phyloP scores from a whole-genome alignment of 2,329 filamentous ascomycete genomes.

The Clarireedia homoeocarpa region DNA sequence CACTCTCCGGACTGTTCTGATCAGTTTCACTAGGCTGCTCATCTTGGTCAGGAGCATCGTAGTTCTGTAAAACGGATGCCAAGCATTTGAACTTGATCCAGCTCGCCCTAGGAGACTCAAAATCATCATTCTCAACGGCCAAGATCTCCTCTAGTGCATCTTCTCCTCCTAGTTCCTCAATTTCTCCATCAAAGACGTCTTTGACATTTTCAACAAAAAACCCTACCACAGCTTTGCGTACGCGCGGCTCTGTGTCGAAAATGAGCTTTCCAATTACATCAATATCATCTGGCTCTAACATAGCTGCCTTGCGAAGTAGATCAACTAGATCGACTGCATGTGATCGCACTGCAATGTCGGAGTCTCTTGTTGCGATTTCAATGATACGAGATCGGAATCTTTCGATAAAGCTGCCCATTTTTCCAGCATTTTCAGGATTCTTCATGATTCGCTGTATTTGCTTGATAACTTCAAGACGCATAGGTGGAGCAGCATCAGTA shows the following conservation, averaged over 20 bases:
- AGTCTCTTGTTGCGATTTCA: constrained; percentile 85
- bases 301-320: constrained; percentile 70
- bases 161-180: constrained; percentile 78
- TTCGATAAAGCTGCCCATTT: constrained; percentile 85
- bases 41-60: constrained; percentile 63
- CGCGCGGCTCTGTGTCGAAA: constrained; percentile 76
- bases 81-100: constrained; percentile 93
- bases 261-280: constrained; percentile 81
- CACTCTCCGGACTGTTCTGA: constrained; percentile 31
- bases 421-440: constrained; percentile 66
- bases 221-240: constrained; percentile 79
- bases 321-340: constrained; percentile 76
- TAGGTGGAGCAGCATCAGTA: constrained; percentile 68
- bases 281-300: constrained; percentile 86
- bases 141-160: constrained; percentile 70
- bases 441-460: constrained; percentile 76
- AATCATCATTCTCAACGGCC: constrained; percentile 62
- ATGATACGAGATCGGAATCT: constrained; percentile 79
- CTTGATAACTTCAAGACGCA: constrained; percentile 77
- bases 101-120: constrained; percentile 64
- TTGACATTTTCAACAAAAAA: constrained; percentile 88
- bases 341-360: constrained; percentile 72
- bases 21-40: constrained; percentile 44
- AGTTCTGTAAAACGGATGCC: constrained; percentile 72
- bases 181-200: constrained; percentile 68